These are phyloP conservation scores for Pseudocercospora fuligena DNA, from an alignment of 2,329 filamentous ascomycete species.

Conservation along the genomic window DNA sequence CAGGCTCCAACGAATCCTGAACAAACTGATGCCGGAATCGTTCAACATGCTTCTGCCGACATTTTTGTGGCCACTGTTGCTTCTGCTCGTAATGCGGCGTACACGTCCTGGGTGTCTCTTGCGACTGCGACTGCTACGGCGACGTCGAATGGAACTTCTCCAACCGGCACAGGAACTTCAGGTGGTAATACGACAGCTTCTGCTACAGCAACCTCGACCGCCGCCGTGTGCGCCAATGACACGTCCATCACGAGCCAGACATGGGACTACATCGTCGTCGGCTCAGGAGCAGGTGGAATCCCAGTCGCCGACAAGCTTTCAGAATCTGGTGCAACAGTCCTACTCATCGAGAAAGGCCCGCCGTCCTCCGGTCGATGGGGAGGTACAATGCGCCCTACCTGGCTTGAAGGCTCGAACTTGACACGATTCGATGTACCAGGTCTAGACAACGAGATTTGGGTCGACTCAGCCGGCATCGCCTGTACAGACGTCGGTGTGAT, in stretches of 20 bases:
- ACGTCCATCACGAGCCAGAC: slow-evolving; percentile 47
- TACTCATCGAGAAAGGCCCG: slow-evolving; percentile 59
- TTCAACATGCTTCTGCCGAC: slow-evolving; percentile 62
- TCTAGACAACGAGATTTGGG: slow-evolving; percentile 73
- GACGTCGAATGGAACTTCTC: slow-evolving; percentile 35
- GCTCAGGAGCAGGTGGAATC: slow-evolving; percentile 66
- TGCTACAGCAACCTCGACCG: slow-evolving; percentile 30
- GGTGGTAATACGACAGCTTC: slow-evolving; percentile 27
- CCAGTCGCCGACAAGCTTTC: slow-evolving; percentile 65
- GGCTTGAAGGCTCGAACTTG: slow-evolving; percentile 65
- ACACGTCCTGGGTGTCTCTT: slow-evolving; percentile 46
- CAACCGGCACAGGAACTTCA: slow-evolving; percentile 25
- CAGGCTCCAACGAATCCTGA: slow-evolving; percentile 35
- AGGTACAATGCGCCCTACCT: slow-evolving; percentile 64
- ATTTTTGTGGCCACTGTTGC: slow-evolving; percentile 57
- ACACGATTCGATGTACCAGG: slow-evolving; percentile 75
- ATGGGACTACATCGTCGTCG: slow-evolving; percentile 69
- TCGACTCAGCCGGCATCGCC: slow-evolving; percentile 65
- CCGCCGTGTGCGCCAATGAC: slow-evolving; percentile 34
- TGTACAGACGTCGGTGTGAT: slow-evolving; percentile 74
- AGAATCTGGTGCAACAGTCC: slow-evolving; percentile 66
- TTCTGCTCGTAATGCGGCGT: slow-evolving; percentile 51
- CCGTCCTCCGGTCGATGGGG: slow-evolving; percentile 68
- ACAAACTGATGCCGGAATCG: slow-evolving; percentile 51
- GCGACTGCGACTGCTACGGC: slow-evolving; percentile 44